Conservation (phyloP, 1,284 basidiomycete genomes). For the Coriolopsis trogii region DNA sequence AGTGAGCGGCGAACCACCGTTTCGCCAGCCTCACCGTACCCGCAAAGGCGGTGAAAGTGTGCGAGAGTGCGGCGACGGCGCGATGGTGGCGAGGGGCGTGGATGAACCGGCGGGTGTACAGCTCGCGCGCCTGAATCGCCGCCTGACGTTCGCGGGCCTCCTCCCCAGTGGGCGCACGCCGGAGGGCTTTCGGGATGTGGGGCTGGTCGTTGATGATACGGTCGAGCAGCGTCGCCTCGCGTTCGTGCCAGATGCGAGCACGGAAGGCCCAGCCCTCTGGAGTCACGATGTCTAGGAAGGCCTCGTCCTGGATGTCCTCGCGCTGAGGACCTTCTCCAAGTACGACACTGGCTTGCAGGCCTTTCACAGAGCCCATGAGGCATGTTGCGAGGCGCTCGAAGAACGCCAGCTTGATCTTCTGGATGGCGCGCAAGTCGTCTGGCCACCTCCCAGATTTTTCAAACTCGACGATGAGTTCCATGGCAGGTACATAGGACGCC, state of each 20-base stretch:
- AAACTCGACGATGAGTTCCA: slow-evolving; percentile 83
- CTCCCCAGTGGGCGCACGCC: slow-evolving; percentile 32
- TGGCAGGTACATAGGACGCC: slow-evolving; percentile 69
- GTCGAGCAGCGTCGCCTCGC: slow-evolving; percentile 83
- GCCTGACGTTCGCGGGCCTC: slow-evolving; percentile 54
- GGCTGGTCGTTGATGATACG: slow-evolving; percentile 56
- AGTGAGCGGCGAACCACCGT: slow-evolving; percentile 91
- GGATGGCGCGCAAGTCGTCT: slow-evolving; percentile 90
- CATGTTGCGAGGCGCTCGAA: slow-evolving; percentile 76
- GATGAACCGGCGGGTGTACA: slow-evolving; percentile 74
- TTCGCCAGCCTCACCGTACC: slow-evolving; percentile 89
- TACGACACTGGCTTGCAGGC: slow-evolving; percentile 61
- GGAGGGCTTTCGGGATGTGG: slow-evolving; percentile 42
- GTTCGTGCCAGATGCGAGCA: slow-evolving; percentile 85
- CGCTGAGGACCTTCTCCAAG: slow-evolving; percentile 51
- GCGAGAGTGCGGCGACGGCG: slow-evolving; percentile 79
- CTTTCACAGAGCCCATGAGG: slow-evolving; percentile 56
- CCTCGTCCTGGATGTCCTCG: slow-evolving; percentile 70
- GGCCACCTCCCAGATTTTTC: slow-evolving; percentile 95
- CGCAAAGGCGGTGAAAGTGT: slow-evolving; percentile 80
- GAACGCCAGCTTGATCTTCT: slow-evolving; percentile 95
- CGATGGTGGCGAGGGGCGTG: slow-evolving; percentile 86
- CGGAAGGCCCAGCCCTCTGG: slow-evolving; percentile 88
- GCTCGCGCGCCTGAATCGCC: slow-evolving; percentile 64
- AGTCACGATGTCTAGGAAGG: slow-evolving; percentile 79